Conservation (phyloP, 768 basidiomycete genomes). For the Tubosaeta brunneosetosa region DNA sequence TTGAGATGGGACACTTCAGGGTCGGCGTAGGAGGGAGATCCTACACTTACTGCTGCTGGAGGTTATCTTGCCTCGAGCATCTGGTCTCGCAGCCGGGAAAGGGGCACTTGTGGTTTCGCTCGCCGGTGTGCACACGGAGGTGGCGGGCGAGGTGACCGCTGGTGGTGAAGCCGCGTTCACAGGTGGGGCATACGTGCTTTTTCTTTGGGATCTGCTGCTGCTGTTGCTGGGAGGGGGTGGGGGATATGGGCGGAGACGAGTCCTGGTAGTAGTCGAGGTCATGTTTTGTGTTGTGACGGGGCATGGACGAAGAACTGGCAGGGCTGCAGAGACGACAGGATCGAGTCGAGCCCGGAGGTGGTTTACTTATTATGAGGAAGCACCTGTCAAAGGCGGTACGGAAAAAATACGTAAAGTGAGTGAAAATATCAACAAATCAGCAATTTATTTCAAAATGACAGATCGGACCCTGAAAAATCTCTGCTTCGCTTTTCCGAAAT, state of each 20-base stretch:
- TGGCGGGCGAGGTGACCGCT: slow-evolving; percentile 87
- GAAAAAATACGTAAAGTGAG: slow-evolving; percentile 32
- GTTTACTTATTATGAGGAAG: slow-evolving; percentile 29
- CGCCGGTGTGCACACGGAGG: slow-evolving; percentile 86
- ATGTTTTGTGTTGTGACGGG: slow-evolving; percentile 29
- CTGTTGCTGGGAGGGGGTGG: background rate
- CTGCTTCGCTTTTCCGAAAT: slow-evolving; percentile 23
- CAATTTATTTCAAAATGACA: slow-evolving; percentile 26
- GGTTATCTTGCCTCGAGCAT: slow-evolving; percentile 86
- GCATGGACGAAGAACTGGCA: slow-evolving; percentile 23
- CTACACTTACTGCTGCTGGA: slow-evolving; percentile 40
- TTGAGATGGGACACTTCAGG: slow-evolving; percentile 14
- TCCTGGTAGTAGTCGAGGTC: slow-evolving; percentile 25
- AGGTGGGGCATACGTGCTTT: slow-evolving; percentile 63
- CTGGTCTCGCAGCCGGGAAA: slow-evolving; percentile 94
- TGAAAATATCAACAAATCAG: slow-evolving; percentile 18
- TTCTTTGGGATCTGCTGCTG: slow-evolving; percentile 18
- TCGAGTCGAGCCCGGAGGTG: slow-evolving; percentile 21
- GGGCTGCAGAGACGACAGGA: slow-evolving; percentile 27
- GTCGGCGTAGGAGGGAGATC: background rate
- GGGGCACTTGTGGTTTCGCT: slow-evolving; percentile 88
- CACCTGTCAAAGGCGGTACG: slow-evolving; percentile 34
- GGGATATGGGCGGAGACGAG: slow-evolving; percentile 19
- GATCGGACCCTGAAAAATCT: slow-evolving; percentile 33
- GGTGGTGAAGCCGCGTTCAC: slow-evolving; percentile 79